A percentile compares a stretch with the other conserved stretches of the same genome.
These are phyloP conservation scores for Globisporangium perplexum DNA, from an alignment of 352 stramenopile genomes.

Conservation along the genomic window DNA sequence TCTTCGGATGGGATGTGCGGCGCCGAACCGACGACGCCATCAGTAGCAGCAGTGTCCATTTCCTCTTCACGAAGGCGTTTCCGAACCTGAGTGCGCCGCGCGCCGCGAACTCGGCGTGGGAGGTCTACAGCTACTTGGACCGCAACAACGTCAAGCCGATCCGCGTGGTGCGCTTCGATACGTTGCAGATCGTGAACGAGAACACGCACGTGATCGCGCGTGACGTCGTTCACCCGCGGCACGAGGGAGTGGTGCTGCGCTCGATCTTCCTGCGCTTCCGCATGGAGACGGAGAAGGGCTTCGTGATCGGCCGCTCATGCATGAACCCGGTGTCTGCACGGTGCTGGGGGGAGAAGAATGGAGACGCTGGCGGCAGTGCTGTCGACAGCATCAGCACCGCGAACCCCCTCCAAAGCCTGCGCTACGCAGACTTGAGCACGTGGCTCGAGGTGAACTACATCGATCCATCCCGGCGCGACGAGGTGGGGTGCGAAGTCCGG, in stretches of 20 bases:
- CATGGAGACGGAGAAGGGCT: constrained; percentile 24
- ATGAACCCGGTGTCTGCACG: constrained; percentile 21
- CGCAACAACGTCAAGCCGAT: constrained; percentile 28
- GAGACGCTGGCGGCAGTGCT: neutral
- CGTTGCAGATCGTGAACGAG: constrained; percentile 34
- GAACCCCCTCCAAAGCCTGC: constrained; percentile 1
- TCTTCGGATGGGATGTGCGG: constrained; percentile 35
- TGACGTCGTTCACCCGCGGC: constrained; percentile 33
- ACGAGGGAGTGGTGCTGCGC: constrained; percentile 30
- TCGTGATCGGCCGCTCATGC: constrained; percentile 26
- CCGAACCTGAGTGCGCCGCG: constrained; percentile 19
- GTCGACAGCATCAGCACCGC: neutral
- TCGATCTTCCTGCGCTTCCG: constrained; percentile 35
- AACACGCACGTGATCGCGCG: constrained; percentile 29
- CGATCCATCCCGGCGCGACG: constrained; percentile 19
- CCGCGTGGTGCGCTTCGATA: constrained; percentile 32
- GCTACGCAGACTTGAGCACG: constrained; percentile 27
- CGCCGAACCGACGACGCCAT: constrained; percentile 21
- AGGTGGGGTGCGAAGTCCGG: constrained; percentile 21
- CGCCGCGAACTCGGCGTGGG: constrained; percentile 22
- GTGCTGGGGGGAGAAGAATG: neutral
- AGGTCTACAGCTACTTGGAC: constrained; percentile 22
- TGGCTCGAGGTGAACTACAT: constrained; percentile 31
- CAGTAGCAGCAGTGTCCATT: constrained; percentile 24
- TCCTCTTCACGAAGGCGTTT: constrained; percentile 31